phyloP scores from a whole-genome alignment of 2,329 filamentous ascomycete genomes.

The Akanthomyces muscarius region DNA sequence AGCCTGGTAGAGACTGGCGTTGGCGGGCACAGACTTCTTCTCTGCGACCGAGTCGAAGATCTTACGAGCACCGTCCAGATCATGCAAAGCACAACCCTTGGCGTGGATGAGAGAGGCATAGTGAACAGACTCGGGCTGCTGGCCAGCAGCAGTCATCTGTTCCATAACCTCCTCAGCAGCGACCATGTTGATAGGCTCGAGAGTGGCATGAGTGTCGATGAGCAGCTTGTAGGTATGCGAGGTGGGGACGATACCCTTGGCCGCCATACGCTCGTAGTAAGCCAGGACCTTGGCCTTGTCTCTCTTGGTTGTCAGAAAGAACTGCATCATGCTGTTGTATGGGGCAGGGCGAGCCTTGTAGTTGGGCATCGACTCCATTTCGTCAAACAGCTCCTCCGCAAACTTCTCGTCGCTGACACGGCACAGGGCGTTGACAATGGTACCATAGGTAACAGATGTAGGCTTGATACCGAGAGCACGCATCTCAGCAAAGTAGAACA shows the following conservation, averaged over 20 bases:
- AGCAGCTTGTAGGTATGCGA: constrained; percentile 97
- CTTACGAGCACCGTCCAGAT: constrained; percentile 76
- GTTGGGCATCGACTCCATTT: constrained; percentile 98
- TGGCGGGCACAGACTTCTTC: constrained; percentile 62
- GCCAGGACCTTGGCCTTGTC: constrained; percentile 89
- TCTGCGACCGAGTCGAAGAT: constrained; percentile 79
- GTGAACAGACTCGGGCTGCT: constrained; percentile 84
- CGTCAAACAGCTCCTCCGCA: constrained; percentile 94
- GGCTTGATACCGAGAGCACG: constrained; percentile 86
- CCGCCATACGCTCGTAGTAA: constrained; percentile 93
- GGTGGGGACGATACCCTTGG: constrained; percentile 81
- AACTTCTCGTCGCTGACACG: constrained; percentile 97
- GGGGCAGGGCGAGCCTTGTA: constrained; percentile 97
- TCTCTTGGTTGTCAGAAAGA: constrained; percentile 95
- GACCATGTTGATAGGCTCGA: constrained; percentile 84
- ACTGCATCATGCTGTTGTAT: constrained; percentile 99
- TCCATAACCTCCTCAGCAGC: constrained; percentile 82
- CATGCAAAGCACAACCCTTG: constrained; percentile 88
- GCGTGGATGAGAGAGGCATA: constrained; percentile 95
- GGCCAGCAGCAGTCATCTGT: constrained; percentile 68
- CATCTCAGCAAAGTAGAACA: constrained; percentile 99
- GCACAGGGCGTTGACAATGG: constrained; percentile 95
- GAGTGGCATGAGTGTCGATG: constrained; percentile 89
- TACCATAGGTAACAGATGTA: constrained; percentile 96
- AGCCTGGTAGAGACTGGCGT: constrained; percentile 89